A percentile compares a stretch with the other conserved stretches of the same genome.
Conservation (phyloP, 352 stramenopile genomes). For the Phytophthora pluvialis region DNA sequence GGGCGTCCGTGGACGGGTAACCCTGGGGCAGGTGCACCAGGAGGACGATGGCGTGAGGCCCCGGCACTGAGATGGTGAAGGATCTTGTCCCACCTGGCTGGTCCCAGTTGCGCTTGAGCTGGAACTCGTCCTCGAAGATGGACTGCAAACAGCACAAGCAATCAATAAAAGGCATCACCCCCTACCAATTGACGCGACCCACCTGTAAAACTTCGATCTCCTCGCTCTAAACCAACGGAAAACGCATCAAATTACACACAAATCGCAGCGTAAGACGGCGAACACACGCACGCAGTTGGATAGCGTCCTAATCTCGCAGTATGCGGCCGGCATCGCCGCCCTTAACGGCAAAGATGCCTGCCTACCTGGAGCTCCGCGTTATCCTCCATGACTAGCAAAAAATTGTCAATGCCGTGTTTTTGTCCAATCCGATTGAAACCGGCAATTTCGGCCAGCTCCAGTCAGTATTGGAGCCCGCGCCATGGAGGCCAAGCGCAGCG, state of each 20-base stretch:
- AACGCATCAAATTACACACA: constrained; percentile 12
- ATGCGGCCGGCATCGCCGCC: not conserved
- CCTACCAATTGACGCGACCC: not conserved
- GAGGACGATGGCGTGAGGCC: constrained; percentile 69
- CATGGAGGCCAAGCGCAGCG: constrained; percentile 37
- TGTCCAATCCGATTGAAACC: constrained; percentile 38
- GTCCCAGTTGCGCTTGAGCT: constrained; percentile 59
- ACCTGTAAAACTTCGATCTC: constrained; percentile 85
- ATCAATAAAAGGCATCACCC: not conserved
- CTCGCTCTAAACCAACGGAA: constrained; percentile 52
- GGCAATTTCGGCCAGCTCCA: constrained; percentile 22
- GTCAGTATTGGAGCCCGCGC: constrained; percentile 1
- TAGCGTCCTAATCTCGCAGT: not conserved
- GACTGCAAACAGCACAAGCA: constrained; percentile 42
- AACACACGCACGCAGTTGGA: not conserved
- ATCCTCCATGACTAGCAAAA: constrained; percentile 35
- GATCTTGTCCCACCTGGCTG: constrained; percentile 48
- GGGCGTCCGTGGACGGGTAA: constrained; percentile 74
- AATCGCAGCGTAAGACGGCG: not conserved
- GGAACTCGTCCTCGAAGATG: constrained; percentile 78
- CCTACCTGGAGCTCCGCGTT: constrained; percentile 68
- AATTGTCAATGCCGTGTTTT: constrained; percentile 21
- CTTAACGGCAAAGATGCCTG: not conserved
- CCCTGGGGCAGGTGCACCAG: constrained; percentile 72
- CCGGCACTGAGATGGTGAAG: constrained; percentile 66